These are phyloP conservation scores for Aurantiochytrium sp. DNA, from an alignment of 108 stramenopile genomes.

Conservation along the genomic window DNA sequence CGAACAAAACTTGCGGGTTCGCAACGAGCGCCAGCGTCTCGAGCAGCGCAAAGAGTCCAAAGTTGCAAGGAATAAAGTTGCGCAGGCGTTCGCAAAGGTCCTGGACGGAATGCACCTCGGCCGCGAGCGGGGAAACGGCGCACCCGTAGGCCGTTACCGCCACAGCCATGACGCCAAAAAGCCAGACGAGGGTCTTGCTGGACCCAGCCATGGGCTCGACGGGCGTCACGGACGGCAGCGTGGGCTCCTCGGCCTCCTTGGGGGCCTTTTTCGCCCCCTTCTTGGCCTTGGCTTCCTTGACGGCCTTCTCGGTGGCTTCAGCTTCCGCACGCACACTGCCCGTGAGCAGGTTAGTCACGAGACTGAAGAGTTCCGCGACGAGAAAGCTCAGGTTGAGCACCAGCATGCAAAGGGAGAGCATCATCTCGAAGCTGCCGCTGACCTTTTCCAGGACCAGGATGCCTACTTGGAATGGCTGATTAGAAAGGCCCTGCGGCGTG, in stretches of 20 bases:
- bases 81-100: neutral
- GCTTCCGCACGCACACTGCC: neutral
- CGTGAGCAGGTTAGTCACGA: neutral
- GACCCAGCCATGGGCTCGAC: neutral
- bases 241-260: neutral
- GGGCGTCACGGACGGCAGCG: neutral
- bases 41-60: neutral
- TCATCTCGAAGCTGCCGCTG: neutral
- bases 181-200: neutral
- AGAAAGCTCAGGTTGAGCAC: neutral
- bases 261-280: no score
- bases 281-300: neutral
- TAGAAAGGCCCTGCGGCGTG: neutral
- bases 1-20: neutral
- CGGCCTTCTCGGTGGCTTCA: neutral
- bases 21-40: neutral
- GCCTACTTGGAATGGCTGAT: neutral
- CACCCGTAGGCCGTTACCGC: neutral
- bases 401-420: neutral
- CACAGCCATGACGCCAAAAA: neutral
- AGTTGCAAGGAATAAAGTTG: neutral
- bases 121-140: neutral
- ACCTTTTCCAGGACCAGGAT: neutral
- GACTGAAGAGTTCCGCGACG: neutral
- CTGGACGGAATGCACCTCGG: neutral